Percentiles rank a stretch among this genome's conserved stretches.
Conservation (phyloP, 1,139 yeast species). For the Pichia sp. region DNA sequence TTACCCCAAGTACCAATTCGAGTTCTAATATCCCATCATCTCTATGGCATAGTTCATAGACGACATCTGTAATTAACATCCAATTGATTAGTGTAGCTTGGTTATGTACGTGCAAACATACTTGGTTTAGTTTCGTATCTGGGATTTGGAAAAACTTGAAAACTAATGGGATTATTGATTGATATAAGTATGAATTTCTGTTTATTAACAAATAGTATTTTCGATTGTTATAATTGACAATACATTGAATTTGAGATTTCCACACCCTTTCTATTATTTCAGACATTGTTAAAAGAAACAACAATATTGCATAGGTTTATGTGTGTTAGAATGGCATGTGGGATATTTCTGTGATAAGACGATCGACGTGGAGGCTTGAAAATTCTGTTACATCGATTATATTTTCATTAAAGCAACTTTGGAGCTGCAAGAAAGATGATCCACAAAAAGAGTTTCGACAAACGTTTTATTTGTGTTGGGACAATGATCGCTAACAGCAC, state of each 20-base stretch:
- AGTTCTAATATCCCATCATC: neutral
- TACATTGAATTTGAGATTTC: conserved; percentile 1
- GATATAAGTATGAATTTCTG: conserved; percentile 6
- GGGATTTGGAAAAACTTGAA: conserved; percentile 3
- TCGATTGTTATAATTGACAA: neutral
- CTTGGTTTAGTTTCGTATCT: neutral
- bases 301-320: too few species aligned
- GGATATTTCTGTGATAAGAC: neutral
- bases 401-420: too few species aligned
- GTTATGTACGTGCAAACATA: neutral
- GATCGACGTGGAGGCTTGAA: neutral
- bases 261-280: neutral
- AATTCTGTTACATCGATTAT: too few species aligned
- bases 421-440: neutral
- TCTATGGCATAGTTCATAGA: neutral
- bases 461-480: too few species aligned
- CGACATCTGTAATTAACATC: conserved; percentile 1
- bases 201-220: neutral
- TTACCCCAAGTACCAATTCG: neutral
- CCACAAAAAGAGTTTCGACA: too few species aligned
- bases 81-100: neutral
- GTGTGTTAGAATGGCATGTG: too few species aligned
- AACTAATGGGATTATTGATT: neutral
- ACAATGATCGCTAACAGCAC: too few species aligned
- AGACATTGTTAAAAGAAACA: neutral